Evolutionary conservation across 2,329 filamentous ascomycete genomes (phyloP).

Genomic region (Cercospora zeina): DNA sequence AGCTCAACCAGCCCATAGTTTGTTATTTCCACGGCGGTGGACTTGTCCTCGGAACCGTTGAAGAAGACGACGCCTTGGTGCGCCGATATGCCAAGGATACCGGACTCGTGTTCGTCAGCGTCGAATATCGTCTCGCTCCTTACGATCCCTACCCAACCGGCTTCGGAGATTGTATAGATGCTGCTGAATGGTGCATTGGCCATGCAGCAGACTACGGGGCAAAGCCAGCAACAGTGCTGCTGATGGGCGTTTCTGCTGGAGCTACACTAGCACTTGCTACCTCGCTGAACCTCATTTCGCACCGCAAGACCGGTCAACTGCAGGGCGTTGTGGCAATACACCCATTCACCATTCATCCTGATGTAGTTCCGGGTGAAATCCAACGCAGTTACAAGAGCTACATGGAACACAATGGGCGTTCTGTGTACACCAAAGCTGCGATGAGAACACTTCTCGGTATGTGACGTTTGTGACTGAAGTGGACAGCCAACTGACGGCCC

Average conservation of each 20-base stretch:
- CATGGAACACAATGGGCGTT: constrained; percentile 20
- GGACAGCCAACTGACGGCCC: neutral
- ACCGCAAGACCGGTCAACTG: constrained; percentile 13
- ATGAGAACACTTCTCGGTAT: constrained; percentile 23
- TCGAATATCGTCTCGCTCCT: constrained; percentile 61
- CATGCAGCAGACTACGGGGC: constrained; percentile 42
- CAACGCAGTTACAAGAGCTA: constrained; percentile 21
- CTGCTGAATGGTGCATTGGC: constrained; percentile 55
- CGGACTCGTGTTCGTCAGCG: constrained; percentile 53
- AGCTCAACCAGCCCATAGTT: constrained; percentile 21
- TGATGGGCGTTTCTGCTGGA: constrained; percentile 26
- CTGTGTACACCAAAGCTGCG: constrained; percentile 22
- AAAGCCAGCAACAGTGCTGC: constrained; percentile 15
- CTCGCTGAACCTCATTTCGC: constrained; percentile 20
- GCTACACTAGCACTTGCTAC: constrained; percentile 21
- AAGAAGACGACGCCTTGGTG: constrained; percentile 23
- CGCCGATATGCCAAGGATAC: constrained; percentile 21
- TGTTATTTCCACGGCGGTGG: constrained; percentile 27
- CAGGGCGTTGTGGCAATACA: constrained; percentile 25
- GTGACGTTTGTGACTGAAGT: neutral
- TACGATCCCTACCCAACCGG: constrained; percentile 59
- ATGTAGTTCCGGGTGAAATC: constrained; percentile 23
- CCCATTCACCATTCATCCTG: constrained; percentile 25
- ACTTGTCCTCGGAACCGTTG: constrained; percentile 22
- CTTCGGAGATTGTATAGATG: constrained; percentile 59